Conservation (phyloP, 73 alveolate species). For the Durusdinium trenchii region DNA sequence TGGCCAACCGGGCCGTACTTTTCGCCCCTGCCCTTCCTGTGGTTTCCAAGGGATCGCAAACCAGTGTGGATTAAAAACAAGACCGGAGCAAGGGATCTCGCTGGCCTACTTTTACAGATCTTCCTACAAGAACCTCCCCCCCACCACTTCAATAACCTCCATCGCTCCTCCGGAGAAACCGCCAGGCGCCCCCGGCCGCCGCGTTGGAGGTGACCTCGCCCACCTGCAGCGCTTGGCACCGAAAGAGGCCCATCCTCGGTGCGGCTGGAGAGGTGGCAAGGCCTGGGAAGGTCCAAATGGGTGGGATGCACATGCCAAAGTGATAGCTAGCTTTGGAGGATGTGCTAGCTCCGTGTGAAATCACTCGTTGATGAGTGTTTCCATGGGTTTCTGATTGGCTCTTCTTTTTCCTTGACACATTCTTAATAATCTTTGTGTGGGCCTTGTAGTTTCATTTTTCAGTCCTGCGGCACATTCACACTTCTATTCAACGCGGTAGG, state of each 20-base stretch:
- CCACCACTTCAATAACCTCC: too few species aligned
- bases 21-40: not conserved
- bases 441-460: too few species aligned
- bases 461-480: too few species aligned
- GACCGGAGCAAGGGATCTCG: not conserved
- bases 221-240: not conserved
- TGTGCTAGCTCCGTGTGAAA: too few species aligned
- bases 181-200: not conserved
- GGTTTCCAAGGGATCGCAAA: not conserved
- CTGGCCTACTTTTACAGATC: not conserved
- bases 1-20: not conserved
- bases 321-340: not conserved
- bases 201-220: constrained; percentile 28
- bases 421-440: not conserved
- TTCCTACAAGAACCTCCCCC: not conserved
- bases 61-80: too few species aligned
- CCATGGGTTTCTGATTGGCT: not conserved
- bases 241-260: constrained; percentile 15
- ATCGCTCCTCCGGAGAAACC: not conserved
- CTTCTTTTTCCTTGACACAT: not conserved
- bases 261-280: not conserved
- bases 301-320: not conserved
- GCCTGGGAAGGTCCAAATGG: not conserved
- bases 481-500: too few species aligned
- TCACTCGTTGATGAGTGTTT: not conserved